These are phyloP conservation scores for Cydonia oblonga DNA, from an alignment of 331 rosid genomes.

Conservation along the genomic window DNA sequence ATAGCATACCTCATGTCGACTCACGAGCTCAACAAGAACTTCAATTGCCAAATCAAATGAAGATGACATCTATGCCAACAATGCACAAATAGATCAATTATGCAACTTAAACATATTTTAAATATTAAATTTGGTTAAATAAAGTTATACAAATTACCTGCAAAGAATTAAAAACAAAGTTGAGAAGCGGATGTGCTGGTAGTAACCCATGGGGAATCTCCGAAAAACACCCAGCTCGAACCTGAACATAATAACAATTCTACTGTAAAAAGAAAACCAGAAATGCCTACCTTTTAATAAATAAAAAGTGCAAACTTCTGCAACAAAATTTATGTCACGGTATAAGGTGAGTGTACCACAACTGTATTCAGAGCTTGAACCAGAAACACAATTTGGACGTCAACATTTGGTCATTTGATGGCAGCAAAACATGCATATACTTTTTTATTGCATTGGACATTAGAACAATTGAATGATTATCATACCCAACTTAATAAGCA, in stretches of 20 bases:
- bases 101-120: constrained; percentile 1
- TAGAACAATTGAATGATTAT: not conserved
- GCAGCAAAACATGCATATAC: not conserved
- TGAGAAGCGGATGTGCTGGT: constrained; percentile 77
- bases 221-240: constrained; percentile 90
- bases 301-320: not conserved
- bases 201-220: constrained; percentile 72
- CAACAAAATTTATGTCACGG: not conserved
- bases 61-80: constrained; percentile 42
- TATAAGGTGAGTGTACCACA: not conserved
- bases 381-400: not conserved
- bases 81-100: constrained; percentile 14
- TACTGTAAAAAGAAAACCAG: not conserved
- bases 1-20: constrained; percentile 76
- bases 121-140: constrained; percentile 9
- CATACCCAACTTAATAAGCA: constrained; percentile 98
- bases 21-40: constrained; percentile 87
- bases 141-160: constrained; percentile 43
- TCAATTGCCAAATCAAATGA: constrained; percentile 87
- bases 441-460: constrained; percentile 3
- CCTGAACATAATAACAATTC: constrained; percentile 35
- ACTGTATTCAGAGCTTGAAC: not conserved
- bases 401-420: not conserved
- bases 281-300: not conserved
- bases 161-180: constrained; percentile 70